Base-by-base conservation (phyloP, 495 filamentous ascomycete genomes). In the Aspergillus wentii region DNA sequence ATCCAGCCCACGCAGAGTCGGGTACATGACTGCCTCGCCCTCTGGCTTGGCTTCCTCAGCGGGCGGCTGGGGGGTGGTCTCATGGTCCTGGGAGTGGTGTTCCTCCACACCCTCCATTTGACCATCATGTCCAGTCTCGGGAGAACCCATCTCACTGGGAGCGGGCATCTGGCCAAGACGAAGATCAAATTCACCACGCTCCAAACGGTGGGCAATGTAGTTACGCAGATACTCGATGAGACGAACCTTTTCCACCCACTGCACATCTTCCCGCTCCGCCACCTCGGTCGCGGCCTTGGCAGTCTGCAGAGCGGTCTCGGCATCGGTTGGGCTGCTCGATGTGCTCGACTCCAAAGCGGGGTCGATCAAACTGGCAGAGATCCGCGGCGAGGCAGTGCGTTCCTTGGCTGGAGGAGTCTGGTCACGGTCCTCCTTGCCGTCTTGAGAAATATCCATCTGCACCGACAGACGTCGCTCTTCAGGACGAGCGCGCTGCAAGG, bases 181-280 rank as follows among this genome's bases (percentile, higher is more conserved):
- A n/a, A n/a, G n/a, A n/a, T 74, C 78, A 39, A 76, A 88, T 16
- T 88, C 80, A 35, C 71, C 72, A 20, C 67, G 65, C 41, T 83
- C 70, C 15, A 94, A 63, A 14, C 81, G 69, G 13, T 79, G 68
- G 17, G 74, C 72, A 47, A 95, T 75, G 48, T 79, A 78, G 26
- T 75, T 72, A 23, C 86, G 74, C 30, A 95, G 71, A 27, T 69
- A 74, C 62, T 94, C 88, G 35, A 94, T 80, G 26, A 82, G 72
- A 18, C 88, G 84, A 40, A 88, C 80, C 60, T 89, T 85, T 51
- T 89, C 83, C 8, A 95, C 75, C 88, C 87, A 94, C 23, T 74
- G 70, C 43, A 87, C 84, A 48, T 91, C 78, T 33, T 62, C 66
- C n/a, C 57, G 64, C 55, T 59, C 69, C 10, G 63, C 68, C 48